Conservation (phyloP, 169 alveolate genomes). For the Cryptosporidium sp. region DNA sequence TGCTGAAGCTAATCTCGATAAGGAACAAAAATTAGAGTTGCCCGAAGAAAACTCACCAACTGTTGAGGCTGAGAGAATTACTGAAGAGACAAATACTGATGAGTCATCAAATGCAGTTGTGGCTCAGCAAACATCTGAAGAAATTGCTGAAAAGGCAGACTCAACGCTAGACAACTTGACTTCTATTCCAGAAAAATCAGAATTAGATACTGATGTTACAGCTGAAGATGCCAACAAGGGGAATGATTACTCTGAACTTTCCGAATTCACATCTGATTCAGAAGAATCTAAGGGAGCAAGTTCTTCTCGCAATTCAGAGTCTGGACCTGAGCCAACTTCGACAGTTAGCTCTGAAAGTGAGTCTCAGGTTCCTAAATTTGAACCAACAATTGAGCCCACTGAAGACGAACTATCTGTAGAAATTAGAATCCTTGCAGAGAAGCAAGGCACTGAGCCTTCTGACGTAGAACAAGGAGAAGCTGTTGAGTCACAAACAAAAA, state of each 20-base stretch:
- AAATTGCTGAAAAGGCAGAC: conserved; percentile 4
- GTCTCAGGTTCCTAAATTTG: not conserved
- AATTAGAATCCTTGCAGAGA: not conserved
- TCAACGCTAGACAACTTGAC: not conserved
- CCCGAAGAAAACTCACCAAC: not conserved
- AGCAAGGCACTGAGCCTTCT: too few species aligned
- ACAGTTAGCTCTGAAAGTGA: not conserved
- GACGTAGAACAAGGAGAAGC: not conserved
- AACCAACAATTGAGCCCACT: not conserved
- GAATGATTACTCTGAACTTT: conserved; percentile 12
- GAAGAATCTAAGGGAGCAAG: conserved; percentile 36
- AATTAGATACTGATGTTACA: not conserved
- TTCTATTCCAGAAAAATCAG: conserved; percentile 22
- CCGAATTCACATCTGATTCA: conserved; percentile 54
- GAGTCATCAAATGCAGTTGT: not conserved
- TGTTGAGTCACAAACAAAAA: not conserved
- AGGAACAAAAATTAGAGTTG: not conserved
- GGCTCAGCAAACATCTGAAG: not conserved
- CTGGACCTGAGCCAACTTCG: not conserved
- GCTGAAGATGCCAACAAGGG: not conserved
- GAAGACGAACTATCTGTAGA: not conserved
- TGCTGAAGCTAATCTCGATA: not conserved
- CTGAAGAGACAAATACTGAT: not conserved
- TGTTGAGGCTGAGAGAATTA: conserved; percentile 3
- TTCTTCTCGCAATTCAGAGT: not conserved